Base-by-base conservation (phyloP, 2,329 filamentous ascomycete species). In the Rhytidhysteron rufulum region DNA sequence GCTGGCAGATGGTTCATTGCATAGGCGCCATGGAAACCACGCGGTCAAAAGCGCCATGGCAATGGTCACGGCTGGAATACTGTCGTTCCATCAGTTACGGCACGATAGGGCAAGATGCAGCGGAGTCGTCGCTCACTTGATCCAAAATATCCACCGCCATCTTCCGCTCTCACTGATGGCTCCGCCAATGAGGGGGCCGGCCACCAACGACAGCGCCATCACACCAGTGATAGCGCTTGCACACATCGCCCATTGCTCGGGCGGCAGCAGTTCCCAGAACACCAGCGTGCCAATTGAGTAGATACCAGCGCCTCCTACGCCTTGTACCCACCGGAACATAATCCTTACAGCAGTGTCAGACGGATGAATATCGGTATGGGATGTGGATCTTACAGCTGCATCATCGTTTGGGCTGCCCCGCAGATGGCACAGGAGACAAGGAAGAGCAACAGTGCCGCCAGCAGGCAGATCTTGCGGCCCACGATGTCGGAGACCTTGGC, bases 401-500 rank as follows among this genome's bases (percentile, higher is more conserved):
- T 42, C 27, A 63, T 49, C 11, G 53, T 55, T 21, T 58, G 56
- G 4, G 50, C 47, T 8, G 50, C 56, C 3, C 59, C 62, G 22
- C 62, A 65, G 20, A 51, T 54, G 21, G 51, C 53, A 1, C 62
- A 63, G 35, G 63, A 65, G 4, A 48, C 50, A 13, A 54, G 53
- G 37, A 65, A 53, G 31, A 63, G 50, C 10, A 51, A 34, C 11
- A 58, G 45, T n/a, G 55, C 37, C 10, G 46, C 42, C n/a, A 63
- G 33, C 10, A 59, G 48, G 4, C 47, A 44, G 3, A 42, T 27
- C 31, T 63, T 62, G 3, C 60, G 53, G 6, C 60, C 60, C 15
- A 60, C 35, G 2, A 65, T 58, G 44, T 65, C 62, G 20, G 57
- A 60, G 5, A 58, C 18, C 39, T 62, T 65, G 4, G 58, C 55